These are phyloP conservation scores for Talaromyces trachyspermus DNA, from an alignment of 495 filamentous ascomycete species.

Conservation along the genomic window DNA sequence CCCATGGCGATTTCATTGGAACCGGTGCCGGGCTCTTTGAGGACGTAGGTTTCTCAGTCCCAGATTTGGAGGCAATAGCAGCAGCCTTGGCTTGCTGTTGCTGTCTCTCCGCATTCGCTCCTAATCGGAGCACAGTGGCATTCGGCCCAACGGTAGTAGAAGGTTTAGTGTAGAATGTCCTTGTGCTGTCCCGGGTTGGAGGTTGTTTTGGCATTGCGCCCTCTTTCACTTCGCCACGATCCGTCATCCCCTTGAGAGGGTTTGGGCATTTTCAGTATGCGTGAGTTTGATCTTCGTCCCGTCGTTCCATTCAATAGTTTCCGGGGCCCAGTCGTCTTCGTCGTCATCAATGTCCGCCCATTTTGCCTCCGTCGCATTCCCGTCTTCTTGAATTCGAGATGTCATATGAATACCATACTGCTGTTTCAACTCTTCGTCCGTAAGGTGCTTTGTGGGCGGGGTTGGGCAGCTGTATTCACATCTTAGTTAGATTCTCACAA, in stretches of 20 bases:
- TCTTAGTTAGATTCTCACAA: slow-evolving; percentile 17
- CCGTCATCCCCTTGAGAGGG: slow-evolving; percentile 14
- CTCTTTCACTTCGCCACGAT: slow-evolving; percentile 6
- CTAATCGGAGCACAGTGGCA: slow-evolving; percentile 45
- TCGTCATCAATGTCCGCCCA: slow-evolving; percentile 99
- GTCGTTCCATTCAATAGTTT: slow-evolving; percentile 94
- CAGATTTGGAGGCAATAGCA: slow-evolving; percentile 55
- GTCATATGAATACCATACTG: slow-evolving; percentile 96
- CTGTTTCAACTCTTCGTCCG: slow-evolving; percentile 93
- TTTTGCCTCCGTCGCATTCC: slow-evolving; percentile 73
- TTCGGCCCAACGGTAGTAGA: slow-evolving; percentile 44
- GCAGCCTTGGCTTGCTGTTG: slow-evolving; percentile 40
- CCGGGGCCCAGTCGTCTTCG: slow-evolving; percentile 95
- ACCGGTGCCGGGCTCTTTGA: slow-evolving; percentile 71
- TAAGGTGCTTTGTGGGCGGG: slow-evolving; percentile 86
- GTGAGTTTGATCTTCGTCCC: slow-evolving; percentile 85
- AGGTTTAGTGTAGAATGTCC: slow-evolving; percentile 35
- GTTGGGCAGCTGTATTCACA: slow-evolving; percentile 55
- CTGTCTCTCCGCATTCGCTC: slow-evolving; percentile 36
- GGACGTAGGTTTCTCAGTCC: slow-evolving; percentile 65
- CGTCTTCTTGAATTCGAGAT: slow-evolving; percentile 77
- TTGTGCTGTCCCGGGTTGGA: slow-evolving; percentile 22
- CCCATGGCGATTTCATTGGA: slow-evolving; percentile 87
- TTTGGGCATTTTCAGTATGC: slow-evolving; percentile 44
- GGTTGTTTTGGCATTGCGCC: slow-evolving; percentile 14